phyloP scores from a whole-genome alignment of 805 yeast genomes.

The Yarrowia sp. region DNA sequence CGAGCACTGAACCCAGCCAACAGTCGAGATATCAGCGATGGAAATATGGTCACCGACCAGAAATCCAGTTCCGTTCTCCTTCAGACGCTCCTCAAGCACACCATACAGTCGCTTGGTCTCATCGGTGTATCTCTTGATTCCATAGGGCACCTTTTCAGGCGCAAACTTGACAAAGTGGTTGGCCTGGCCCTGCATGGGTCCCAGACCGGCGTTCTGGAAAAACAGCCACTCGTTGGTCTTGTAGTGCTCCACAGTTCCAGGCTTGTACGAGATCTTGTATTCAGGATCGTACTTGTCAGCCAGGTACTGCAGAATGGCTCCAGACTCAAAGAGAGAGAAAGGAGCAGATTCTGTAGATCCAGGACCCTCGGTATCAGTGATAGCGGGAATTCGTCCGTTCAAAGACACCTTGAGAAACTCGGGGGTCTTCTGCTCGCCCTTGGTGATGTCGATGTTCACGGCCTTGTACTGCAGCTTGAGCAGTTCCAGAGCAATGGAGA shows the following conservation, averaged over 20 bases:
- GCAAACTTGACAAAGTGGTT: slow-evolving; percentile 57
- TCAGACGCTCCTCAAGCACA: slow-evolving; percentile 61
- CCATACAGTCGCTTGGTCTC: slow-evolving; percentile 63
- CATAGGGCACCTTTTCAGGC: slow-evolving; percentile 62
- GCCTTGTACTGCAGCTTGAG: slow-evolving; percentile 50
- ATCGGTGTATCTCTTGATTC: slow-evolving; percentile 57
- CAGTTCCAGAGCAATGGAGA: slow-evolving; percentile 51
- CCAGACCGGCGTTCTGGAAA: slow-evolving; percentile 65
- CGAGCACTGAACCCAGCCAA: slow-evolving; percentile 55
- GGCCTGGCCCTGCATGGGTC: slow-evolving; percentile 71
- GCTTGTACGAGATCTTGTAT: slow-evolving; percentile 52
- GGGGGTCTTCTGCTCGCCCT: slow-evolving; percentile 59
- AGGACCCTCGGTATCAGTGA: slow-evolving; percentile 49
- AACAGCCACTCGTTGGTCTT: slow-evolving; percentile 55
- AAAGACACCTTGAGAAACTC: slow-evolving; percentile 66
- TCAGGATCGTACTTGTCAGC: slow-evolving; percentile 67
- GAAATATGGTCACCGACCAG: slow-evolving; percentile 66
- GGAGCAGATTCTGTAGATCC: slow-evolving; percentile 49
- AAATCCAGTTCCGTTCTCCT: slow-evolving; percentile 57
- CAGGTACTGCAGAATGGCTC: slow-evolving; percentile 65
- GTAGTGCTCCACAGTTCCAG: slow-evolving; percentile 56
- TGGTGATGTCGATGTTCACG: slow-evolving; percentile 54
- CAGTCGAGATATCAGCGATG: slow-evolving; percentile 61
- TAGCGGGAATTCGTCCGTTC: slow-evolving; percentile 68
- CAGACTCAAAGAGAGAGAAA: slow-evolving; percentile 62